phyloP scores from a whole-genome alignment of 192 early-diverging fungal genomes.

The Powellomyces hirtus region DNA sequence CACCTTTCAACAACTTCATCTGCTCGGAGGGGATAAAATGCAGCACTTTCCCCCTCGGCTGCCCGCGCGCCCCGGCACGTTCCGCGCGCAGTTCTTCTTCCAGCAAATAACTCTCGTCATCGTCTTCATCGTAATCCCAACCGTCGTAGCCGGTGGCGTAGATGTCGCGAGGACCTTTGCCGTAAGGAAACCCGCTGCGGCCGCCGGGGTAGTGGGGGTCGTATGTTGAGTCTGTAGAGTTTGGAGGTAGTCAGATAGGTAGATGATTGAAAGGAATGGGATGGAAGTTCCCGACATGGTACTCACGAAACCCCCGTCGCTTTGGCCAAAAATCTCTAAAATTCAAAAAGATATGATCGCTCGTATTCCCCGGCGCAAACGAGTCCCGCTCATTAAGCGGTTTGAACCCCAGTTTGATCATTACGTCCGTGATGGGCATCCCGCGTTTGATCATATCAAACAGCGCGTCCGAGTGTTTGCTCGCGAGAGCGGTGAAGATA shows the following conservation, averaged over 20 bases:
- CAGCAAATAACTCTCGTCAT: constrained; percentile 16
- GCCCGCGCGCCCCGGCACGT: neutral
- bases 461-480: constrained; percentile 25
- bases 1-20: constrained; percentile 58
- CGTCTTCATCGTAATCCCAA: neutral
- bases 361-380: neutral
- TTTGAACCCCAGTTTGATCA: constrained; percentile 40
- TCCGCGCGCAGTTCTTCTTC: constrained; percentile 21
- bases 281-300: neutral
- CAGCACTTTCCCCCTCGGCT: constrained; percentile 40
- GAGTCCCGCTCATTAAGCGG: neutral
- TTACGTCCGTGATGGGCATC: constrained; percentile 28
- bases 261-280: neutral
- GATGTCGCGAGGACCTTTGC: neutral
- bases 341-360: neutral
- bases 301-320: constrained; percentile 1
- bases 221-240: neutral
- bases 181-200: neutral
- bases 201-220: neutral
- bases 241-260: neutral
- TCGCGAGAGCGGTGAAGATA: constrained; percentile 44
- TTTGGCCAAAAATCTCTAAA: neutral
- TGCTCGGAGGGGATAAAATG: constrained; percentile 60
- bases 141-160: constrained; percentile 10
- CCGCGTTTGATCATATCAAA: constrained; percentile 34